Conservation (phyloP, 2,329 filamentous ascomycete genomes). For the Xylariaceae sp. region DNA sequence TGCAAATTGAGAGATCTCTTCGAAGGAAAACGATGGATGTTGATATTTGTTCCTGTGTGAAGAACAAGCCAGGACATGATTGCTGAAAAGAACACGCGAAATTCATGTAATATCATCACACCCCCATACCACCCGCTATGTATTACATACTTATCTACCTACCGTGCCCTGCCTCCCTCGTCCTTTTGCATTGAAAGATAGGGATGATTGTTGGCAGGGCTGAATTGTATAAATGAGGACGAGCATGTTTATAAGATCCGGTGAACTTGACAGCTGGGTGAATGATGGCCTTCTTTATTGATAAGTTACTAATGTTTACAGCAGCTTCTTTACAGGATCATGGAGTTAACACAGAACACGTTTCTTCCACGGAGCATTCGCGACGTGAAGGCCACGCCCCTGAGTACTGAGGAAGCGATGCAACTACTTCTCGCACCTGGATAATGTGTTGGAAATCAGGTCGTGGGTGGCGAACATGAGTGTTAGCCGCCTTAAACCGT, state of each 20-base stretch:
- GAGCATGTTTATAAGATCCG: not conserved
- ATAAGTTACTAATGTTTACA: too few relatives aligned
- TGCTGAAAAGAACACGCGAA: not conserved
- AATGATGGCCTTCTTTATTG: not conserved
- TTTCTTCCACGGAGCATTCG: too few relatives aligned
- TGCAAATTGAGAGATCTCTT: not conserved
- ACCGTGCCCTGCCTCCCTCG: not conserved
- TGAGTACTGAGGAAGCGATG: too few relatives aligned
- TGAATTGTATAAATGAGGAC: constrained; percentile 8
- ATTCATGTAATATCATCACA: constrained; percentile 13
- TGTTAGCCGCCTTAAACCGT: too few relatives aligned
- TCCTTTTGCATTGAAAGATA: not conserved
- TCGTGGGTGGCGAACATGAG: too few relatives aligned
- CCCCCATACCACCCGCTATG: not conserved
- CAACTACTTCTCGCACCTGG: too few relatives aligned
- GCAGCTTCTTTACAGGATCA: too few relatives aligned
- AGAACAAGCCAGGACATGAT: not conserved
- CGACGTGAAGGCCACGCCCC: too few relatives aligned
- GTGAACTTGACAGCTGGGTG: too few relatives aligned
- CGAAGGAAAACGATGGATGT: not conserved
- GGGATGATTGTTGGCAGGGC: not conserved
- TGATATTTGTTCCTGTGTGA: not conserved
- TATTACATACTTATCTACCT: constrained; percentile 1
- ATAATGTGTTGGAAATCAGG: too few relatives aligned
- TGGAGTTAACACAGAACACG: too few relatives aligned